Evolutionary conservation across 2,329 filamentous ascomycete species (phyloP).

Genomic region (Colletotrichum karsti): DNA sequence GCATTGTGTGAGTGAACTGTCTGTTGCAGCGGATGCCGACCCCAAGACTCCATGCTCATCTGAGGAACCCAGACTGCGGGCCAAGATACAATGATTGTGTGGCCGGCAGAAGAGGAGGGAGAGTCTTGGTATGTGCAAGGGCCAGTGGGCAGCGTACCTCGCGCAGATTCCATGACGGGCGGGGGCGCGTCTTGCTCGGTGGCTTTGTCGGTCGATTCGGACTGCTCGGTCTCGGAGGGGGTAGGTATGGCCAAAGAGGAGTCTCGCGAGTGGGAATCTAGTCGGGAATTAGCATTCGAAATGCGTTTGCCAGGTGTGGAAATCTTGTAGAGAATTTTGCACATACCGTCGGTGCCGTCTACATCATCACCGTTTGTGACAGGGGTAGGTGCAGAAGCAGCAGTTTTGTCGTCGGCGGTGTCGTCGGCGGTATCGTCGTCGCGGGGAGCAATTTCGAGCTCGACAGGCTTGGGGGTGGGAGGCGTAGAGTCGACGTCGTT

Average conservation of each 20-base stretch:
- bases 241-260: constrained; percentile 5
- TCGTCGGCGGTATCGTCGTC: not conserved
- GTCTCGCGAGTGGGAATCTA: not conserved
- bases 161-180: not conserved
- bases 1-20: not conserved
- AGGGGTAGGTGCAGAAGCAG: not conserved
- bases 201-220: constrained; percentile 22
- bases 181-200: not conserved
- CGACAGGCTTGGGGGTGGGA: constrained; percentile 22
- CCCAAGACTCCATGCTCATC: not conserved
- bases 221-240: not conserved
- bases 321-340: not conserved
- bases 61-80: not conserved
- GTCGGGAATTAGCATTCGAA: not conserved
- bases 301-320: not conserved
- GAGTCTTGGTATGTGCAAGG: not conserved
- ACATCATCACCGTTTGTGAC: not conserved
- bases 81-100: not conserved
- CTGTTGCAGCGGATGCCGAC: not conserved
- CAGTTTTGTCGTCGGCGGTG: not conserved
- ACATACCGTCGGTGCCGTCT: constrained; percentile 12
- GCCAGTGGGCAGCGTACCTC: constrained; percentile 3
- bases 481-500: constrained; percentile 24
- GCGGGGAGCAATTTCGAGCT: not conserved
- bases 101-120: not conserved